A percentile compares a stretch with the other conserved stretches of the same genome.
Evolutionary conservation across 306 rosid genomes (phyloP).

Genomic region (Neltuma alba): DNA sequence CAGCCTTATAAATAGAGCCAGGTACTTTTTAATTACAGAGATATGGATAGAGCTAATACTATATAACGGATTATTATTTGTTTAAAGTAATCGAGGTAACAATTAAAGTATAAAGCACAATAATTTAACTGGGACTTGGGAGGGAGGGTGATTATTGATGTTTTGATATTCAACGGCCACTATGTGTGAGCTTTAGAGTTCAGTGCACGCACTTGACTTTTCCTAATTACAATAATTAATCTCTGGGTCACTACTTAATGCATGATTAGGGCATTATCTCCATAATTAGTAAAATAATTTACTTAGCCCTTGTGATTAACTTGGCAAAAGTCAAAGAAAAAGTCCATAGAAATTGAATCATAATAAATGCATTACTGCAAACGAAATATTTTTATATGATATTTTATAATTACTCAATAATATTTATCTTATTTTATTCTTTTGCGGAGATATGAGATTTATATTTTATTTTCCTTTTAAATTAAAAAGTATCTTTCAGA

Average conservation of each 20-base stretch:
- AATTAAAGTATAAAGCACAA: neutral
- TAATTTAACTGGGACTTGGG: conserved; percentile 34
- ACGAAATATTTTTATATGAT: no score
- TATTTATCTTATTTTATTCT: no score
- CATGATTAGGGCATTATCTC: neutral
- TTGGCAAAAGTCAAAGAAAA: neutral
- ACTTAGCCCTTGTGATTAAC: neutral
- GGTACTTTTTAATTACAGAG: no score
- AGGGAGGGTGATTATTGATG: conserved; percentile 15
- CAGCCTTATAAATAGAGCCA: no score
- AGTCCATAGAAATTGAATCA: neutral
- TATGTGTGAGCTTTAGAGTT: conserved; percentile 16
- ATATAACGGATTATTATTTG: neutral
- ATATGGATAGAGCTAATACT: no score
- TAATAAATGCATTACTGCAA: no score
- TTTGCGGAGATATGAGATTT: no score
- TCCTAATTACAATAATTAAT: neutral
- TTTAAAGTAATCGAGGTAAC: no score
- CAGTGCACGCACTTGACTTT: conserved; percentile 29
- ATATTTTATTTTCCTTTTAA: neutral
- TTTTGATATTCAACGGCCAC: conserved; percentile 32
- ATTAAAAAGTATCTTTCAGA: neutral
- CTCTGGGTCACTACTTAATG: neutral
- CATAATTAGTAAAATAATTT: neutral
- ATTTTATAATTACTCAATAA: no score